phyloP scores from a whole-genome alignment of 2,329 filamentous ascomycete species.

The Trichoderma sp. region DNA sequence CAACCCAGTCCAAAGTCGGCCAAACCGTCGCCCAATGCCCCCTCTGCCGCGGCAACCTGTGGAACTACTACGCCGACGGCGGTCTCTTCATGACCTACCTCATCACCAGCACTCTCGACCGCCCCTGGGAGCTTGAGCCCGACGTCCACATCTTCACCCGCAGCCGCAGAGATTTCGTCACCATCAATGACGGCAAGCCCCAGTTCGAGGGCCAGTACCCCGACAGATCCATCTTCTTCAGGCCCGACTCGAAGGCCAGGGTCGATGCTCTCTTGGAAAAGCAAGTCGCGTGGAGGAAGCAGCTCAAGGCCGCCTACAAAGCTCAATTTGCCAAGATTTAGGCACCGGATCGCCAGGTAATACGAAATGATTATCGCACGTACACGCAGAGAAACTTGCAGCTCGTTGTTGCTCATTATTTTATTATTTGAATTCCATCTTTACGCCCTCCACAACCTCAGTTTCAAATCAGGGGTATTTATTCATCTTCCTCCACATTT shows the following conservation, averaged over 20 bases:
- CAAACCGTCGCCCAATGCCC: constrained; percentile 44
- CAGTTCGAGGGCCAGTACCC: constrained; percentile 38
- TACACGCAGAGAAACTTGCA: background rate
- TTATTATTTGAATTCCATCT: background rate
- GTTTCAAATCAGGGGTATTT: background rate
- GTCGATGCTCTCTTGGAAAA: constrained; percentile 26
- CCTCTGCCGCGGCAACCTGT: constrained; percentile 39
- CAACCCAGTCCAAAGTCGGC: constrained; percentile 39
- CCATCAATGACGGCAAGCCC: constrained; percentile 35
- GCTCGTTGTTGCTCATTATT: background rate
- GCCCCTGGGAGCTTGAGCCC: constrained; percentile 37
- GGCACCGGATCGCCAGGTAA: background rate
- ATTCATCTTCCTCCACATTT: constrained; percentile 11
- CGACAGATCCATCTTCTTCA: constrained; percentile 31
- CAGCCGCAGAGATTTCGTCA: constrained; percentile 39
- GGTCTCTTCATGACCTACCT: constrained; percentile 37
- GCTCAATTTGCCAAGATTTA: constrained; percentile 11
- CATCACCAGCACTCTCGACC: constrained; percentile 44
- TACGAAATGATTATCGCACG: background rate
- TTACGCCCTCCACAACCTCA: background rate
- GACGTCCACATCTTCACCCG: constrained; percentile 45
- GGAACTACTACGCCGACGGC: constrained; percentile 39
- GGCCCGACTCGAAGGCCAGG: constrained; percentile 34
- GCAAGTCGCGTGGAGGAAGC: constrained; percentile 19
- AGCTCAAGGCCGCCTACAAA: constrained; percentile 6